A percentile compares a stretch with the other conserved stretches of the same genome.
Conservation (phyloP, 192 early-diverging fungal genomes). For the Mortierella hygrophila region DNA sequence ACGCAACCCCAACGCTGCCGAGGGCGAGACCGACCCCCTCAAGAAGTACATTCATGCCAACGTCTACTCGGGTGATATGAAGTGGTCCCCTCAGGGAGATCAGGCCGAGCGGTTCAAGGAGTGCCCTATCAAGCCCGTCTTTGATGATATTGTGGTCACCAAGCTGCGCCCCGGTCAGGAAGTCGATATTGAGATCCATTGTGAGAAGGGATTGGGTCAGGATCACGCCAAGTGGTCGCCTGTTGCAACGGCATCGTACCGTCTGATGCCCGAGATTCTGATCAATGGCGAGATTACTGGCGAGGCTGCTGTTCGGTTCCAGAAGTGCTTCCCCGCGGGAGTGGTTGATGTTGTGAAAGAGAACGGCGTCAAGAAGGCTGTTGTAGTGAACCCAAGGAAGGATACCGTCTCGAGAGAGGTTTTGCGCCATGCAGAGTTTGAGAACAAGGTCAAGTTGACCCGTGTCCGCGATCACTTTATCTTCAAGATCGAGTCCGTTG, state of each 20-base stretch:
- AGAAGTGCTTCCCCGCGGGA: constrained; percentile 88
- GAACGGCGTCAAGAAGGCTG: constrained; percentile 76
- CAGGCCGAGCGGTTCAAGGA: constrained; percentile 80
- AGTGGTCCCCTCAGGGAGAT: constrained; percentile 94
- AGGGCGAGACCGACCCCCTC: constrained; percentile 77
- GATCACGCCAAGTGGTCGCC: constrained; percentile 99
- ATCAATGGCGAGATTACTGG: constrained; percentile 88
- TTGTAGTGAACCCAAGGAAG: constrained; percentile 91
- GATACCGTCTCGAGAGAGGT: constrained; percentile 96
- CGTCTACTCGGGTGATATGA: constrained; percentile 82
- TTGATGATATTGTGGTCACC: constrained; percentile 92
- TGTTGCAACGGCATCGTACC: constrained; percentile 95
- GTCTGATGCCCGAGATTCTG: constrained; percentile 92
- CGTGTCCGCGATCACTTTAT: constrained; percentile 98
- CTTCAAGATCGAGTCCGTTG: constrained; percentile 95
- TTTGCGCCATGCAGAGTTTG: constrained; percentile 92
- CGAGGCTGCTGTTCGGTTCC: constrained; percentile 85
- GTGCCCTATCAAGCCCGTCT: constrained; percentile 81
- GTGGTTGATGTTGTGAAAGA: constrained; percentile 85
- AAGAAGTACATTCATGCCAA: constrained; percentile 79
- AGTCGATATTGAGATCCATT: constrained; percentile 88
- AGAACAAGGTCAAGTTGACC: constrained; percentile 88
- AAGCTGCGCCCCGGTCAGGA: constrained; percentile 94
- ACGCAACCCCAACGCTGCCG: constrained; percentile 68
- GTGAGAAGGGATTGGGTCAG: constrained; percentile 92